Evolutionary conservation across 1,139 yeast genomes (phyloP), one percentile per base, ranked within the genome.

Genomic region (Schwanniomyces etchellsii): DNA sequence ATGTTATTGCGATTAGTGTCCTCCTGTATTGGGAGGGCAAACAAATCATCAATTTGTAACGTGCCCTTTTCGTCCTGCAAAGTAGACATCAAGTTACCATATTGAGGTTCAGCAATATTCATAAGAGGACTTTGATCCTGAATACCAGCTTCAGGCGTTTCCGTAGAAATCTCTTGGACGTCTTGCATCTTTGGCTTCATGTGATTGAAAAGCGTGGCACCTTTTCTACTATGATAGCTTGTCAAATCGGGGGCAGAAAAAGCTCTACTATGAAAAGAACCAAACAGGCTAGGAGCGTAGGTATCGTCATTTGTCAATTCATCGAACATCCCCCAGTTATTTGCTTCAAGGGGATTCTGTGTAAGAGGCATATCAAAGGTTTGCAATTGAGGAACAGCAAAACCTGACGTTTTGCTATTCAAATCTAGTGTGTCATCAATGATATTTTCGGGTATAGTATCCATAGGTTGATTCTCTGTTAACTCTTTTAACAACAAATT

Each of bases 181-280:
- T n/a, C 26, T 15, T 29, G 28, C 1, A 27, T 21, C 13, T 24
- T 18, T n/a, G n/a, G 28, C 11, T 24, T 31, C 17, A 28, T 22
- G 25, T 36, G 40, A 11, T 29, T 33, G 26, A 36, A 36, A 11
- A 36, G 26, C 3, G 35, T 30, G 5, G 36, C 26, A 31, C 42
- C 30, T 27, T 31, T 20, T 35, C 29, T 33, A 10, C 32, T 20
- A 22, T 39, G 32, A 28, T 31, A 42, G 25, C 43, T 45, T 2
- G 48, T 44, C 36, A 57, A 47, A 40, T 55, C 57, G 10, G 63
- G 63, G 5, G 46, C 55, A 2, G 61, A 55, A 25, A 45, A 46
- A 9, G 61, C 56, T 26, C 59, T 47, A 3, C 32, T 11, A n/a
- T 20, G 18, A 6, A 29, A 22, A 10, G 24, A 26, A 11, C 20